Evolutionary conservation across 2,329 filamentous ascomycete species (phyloP).

Genomic region (Plectosphaerella sp.): DNA sequence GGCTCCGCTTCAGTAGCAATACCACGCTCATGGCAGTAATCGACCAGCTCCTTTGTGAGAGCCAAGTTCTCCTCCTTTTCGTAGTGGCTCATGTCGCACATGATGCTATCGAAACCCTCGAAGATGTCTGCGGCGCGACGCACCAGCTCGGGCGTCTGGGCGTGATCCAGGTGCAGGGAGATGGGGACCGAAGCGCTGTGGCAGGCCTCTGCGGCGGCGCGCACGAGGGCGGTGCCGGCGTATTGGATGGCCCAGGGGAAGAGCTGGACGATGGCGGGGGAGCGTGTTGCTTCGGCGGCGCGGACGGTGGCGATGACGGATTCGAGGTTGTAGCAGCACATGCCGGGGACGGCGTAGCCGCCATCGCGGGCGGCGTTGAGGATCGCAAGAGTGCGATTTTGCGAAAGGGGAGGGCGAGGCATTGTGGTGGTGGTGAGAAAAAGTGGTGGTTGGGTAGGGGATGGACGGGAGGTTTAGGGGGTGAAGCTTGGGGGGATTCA

Average conservation of each 20-base stretch:
- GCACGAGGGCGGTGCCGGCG: constrained; percentile 47
- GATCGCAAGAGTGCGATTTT: constrained; percentile 24
- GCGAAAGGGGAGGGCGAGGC: not conserved
- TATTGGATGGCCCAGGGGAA: constrained; percentile 69
- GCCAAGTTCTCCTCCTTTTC: constrained; percentile 66
- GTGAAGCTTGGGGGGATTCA: not conserved
- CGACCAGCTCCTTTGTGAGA: constrained; percentile 55
- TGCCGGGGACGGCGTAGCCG: constrained; percentile 46
- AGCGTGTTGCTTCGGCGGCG: constrained; percentile 62
- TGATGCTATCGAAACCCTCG: constrained; percentile 59
- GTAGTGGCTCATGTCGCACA: constrained; percentile 75
- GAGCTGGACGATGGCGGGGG: constrained; percentile 64
- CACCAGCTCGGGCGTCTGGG: constrained; percentile 55
- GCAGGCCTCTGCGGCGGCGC: constrained; percentile 50
- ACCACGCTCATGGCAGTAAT: constrained; percentile 56
- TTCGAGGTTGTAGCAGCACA: constrained; percentile 63
- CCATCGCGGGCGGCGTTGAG: constrained; percentile 46
- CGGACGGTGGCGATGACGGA: constrained; percentile 63
- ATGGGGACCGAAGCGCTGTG: constrained; percentile 52
- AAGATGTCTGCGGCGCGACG: constrained; percentile 49
- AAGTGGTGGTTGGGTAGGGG: not conserved
- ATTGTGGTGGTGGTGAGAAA: not conserved
- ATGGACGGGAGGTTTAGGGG: not conserved
- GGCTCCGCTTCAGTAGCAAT: constrained; percentile 68
- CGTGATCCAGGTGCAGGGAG: constrained; percentile 63